These are phyloP conservation scores for Beauveria asiatica DNA, from an alignment of 2,329 filamentous ascomycete genomes.

Conservation along the genomic window DNA sequence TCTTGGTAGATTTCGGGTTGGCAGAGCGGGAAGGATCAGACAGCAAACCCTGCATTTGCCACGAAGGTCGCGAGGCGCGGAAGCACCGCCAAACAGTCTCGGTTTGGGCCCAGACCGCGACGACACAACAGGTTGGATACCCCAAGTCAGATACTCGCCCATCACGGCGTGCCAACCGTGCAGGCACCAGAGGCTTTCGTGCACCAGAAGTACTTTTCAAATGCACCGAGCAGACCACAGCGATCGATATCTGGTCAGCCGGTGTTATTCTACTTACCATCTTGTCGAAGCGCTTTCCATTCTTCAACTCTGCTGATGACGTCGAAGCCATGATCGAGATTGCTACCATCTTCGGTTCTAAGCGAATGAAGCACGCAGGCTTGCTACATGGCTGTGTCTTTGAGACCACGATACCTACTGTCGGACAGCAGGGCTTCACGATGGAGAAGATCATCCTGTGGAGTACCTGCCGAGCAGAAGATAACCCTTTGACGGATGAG, in stretches of 20 bases:
- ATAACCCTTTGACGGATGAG: constrained; percentile 49
- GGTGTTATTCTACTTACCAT: constrained; percentile 97
- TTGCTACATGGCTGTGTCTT: constrained; percentile 84
- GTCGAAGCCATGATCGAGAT: constrained; percentile 97
- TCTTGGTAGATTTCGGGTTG: constrained; percentile 97
- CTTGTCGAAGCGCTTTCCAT: constrained; percentile 84
- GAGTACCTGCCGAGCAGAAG: constrained; percentile 71
- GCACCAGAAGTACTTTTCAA: constrained; percentile 96
- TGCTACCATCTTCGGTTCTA: constrained; percentile 82
- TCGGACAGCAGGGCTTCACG: constrained; percentile 75
- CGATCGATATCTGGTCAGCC: constrained; percentile 94
- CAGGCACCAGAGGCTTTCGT: constrained; percentile 89
- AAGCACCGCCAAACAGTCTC: constrained; percentile 51
- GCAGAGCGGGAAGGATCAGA: constrained; percentile 78
- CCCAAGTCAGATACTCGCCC: constrained; percentile 84
- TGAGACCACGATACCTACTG: constrained; percentile 85
- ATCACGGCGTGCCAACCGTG: constrained; percentile 84
- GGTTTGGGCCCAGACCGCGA: constrained; percentile 43
- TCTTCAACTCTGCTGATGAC: constrained; percentile 98
- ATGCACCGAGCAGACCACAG: constrained; percentile 87
- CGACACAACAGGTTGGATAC: constrained; percentile 55
- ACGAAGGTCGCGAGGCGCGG: constrained; percentile 54
- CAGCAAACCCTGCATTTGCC: constrained; percentile 73
- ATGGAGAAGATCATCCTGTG: constrained; percentile 93
- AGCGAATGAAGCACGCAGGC: constrained; percentile 74